Conservation (phyloP, 257 asterid species). For the Osmanthus fragrans region DNA sequence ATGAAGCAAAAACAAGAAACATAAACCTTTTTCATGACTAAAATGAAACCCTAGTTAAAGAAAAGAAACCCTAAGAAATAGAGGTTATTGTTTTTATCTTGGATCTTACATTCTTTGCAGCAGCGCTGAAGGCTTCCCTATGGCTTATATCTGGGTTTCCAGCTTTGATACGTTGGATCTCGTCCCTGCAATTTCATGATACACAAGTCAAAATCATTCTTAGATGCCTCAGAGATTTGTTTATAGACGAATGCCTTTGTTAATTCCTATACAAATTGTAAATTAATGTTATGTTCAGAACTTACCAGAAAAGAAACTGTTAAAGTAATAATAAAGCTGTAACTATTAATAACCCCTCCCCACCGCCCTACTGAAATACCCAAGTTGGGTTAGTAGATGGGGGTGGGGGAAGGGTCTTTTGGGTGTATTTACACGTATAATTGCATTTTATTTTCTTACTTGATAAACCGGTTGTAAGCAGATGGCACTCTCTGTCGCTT, state of each 20-base stretch:
- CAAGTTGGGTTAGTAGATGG: not conserved
- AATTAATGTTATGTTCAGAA: conserved; percentile 21
- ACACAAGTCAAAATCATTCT: not conserved
- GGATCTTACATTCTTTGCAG: conserved; percentile 98
- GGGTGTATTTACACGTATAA: not conserved
- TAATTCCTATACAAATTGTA: not conserved
- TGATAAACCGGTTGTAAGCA: conserved; percentile 97
- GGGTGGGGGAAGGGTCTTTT: not conserved
- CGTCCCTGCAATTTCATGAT: conserved; percentile 68
- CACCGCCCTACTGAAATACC: conserved; percentile 13
- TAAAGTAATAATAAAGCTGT: conserved; percentile 47
- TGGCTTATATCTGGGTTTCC: conserved; percentile 99
- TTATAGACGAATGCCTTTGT: conserved; percentile 2
- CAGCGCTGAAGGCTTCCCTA: conserved; percentile 99
- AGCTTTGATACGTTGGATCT: conserved; percentile 99
- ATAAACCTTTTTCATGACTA: not conserved
- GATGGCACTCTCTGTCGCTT: conserved; percentile 99
- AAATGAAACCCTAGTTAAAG: conserved; percentile 25
- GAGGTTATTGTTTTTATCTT: conserved; percentile 22
- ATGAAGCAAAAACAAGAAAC: not conserved
- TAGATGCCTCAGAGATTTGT: conserved; percentile 10
- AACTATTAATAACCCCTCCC: conserved; percentile 20
- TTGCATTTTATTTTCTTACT: conserved; percentile 45
- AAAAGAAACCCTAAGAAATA: not conserved
- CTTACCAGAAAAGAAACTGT: conserved; percentile 25